Base-by-base conservation (phyloP, 345 rosid genomes). In the Reutealis trisperma region DNA sequence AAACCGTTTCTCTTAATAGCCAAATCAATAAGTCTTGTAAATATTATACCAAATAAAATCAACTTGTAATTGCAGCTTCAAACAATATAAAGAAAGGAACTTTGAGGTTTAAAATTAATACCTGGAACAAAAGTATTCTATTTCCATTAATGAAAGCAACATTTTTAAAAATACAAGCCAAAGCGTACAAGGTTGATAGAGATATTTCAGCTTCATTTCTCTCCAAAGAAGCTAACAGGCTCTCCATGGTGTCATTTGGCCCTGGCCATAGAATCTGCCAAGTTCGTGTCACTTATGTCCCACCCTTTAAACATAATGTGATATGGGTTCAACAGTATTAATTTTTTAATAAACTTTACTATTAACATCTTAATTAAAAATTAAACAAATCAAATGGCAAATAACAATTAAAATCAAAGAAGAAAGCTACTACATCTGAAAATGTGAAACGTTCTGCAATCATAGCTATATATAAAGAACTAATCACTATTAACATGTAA, bases 81-180 rank as follows among this genome's bases (percentile, higher is more conserved):
- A 13, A 30, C 6, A 37, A 70, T 8, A n/a, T 19, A 37, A 34
- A 45, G 47, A 18, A 24, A 44, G 3, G 27, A 22, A 45, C 5
- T 22, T 42, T 12, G 21, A 37, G 19, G 27, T 47, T 9, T 14
- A 19, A 49, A 78, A 21, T 59, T 5, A 54, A 18, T 18, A 94
- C 98, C 98, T 63, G 99, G 98, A 85, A 96, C 97, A 66, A 96
- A 96, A 71, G 99, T 96, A 88, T 96, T 96, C 73, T 96, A 83
- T 97, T 92, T 78, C 99, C 99, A 82, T 96, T 96, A 86, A 96
- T 88, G 90, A 93, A 96, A 71, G 99, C 97, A 73, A 96, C 84
- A 74, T 87, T 85, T 84, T 96, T 98, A 67, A 87, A 86, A 64
- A 93, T 85, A 81, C 99, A 93, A 57, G 99, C 99, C 63, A 96